Percentiles rank a stretch among this genome's conserved stretches.
Conservation (phyloP, 1,284 basidiomycete genomes). For the Ganoderma multipileum region DNA sequence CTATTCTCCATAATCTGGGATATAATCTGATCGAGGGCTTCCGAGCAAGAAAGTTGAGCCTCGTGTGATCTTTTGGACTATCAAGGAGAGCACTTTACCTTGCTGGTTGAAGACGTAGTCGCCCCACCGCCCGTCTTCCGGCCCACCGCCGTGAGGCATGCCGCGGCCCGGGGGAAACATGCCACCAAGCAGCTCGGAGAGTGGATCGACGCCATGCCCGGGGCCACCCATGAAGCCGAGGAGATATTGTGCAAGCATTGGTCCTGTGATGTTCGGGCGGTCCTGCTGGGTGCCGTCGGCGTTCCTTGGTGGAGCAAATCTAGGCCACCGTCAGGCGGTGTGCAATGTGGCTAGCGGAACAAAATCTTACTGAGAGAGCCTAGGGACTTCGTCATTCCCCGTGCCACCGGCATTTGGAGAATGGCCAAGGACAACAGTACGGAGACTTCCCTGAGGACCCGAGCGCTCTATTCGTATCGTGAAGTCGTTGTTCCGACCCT, state of each 20-base stretch:
- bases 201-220: conserved; percentile 45
- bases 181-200: conserved; percentile 48
- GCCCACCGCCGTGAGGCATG: conserved; percentile 30
- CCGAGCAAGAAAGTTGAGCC: conserved; percentile 12
- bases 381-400: conserved; percentile 30
- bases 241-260: conserved; percentile 75
- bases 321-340: conserved; percentile 12
- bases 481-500: conserved; percentile 38
- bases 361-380: conserved; percentile 40
- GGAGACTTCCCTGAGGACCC: conserved; percentile 41
- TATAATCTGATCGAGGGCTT: conserved; percentile 81
- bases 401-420: conserved; percentile 34
- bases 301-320: conserved; percentile 18
- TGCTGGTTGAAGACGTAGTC: conserved; percentile 87
- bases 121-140: conserved; percentile 66
- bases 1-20: conserved; percentile 80
- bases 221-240: conserved; percentile 60
- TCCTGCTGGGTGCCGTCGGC: conserved; percentile 37
- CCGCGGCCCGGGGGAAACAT: conserved; percentile 35
- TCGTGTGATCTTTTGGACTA: not conserved
- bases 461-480: conserved; percentile 49
- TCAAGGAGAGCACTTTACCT: conserved; percentile 47
- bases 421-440: conserved; percentile 54
- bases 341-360: conserved; percentile 1
- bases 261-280: conserved; percentile 54